These are phyloP conservation scores for Paulinella micropora DNA, from an alignment of 78 protist genomes.

Conservation along the genomic window DNA sequence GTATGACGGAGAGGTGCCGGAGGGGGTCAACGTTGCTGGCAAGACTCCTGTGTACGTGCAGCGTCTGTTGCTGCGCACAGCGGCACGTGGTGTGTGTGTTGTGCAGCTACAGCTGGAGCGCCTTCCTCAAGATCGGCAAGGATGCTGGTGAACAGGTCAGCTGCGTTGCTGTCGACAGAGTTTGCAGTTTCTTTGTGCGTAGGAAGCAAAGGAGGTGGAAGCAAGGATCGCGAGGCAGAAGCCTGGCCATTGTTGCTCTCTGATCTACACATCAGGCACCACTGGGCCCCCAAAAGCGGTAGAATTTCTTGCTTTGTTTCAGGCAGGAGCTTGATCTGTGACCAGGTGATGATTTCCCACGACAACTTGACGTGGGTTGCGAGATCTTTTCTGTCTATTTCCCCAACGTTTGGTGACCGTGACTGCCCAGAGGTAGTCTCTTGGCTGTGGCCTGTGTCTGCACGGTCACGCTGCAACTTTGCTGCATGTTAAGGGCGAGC, in stretches of 20 bases:
- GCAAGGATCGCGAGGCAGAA: not conserved
- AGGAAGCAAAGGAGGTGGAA: not conserved
- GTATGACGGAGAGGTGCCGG: not conserved
- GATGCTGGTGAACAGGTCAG: not conserved
- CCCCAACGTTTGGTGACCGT: not conserved
- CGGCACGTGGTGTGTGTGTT: not conserved
- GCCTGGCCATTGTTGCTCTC: not conserved
- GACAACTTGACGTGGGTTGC: not conserved
- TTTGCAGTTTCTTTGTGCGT: not conserved
- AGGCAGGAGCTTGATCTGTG: too few species aligned
- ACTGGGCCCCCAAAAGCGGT: not conserved
- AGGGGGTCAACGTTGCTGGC: not conserved
- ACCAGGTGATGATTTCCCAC: not conserved
- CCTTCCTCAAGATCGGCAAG: not conserved
- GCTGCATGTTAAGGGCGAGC: not conserved
- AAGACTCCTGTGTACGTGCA: not conserved
- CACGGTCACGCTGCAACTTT: not conserved
- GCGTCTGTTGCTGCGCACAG: not conserved
- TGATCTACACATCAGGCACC: not conserved
- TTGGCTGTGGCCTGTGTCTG: not conserved
- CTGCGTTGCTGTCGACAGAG: not conserved
- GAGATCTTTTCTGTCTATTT: not conserved
- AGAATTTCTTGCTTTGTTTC: too few species aligned
- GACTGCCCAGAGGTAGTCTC: not conserved
- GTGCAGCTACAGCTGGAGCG: not conserved